Percentiles rank a stretch among this genome's conserved stretches.
These are phyloP conservation scores for Boletus albobrunnescens DNA, from an alignment of 1,284 basidiomycete genomes.

Conservation along the genomic window DNA sequence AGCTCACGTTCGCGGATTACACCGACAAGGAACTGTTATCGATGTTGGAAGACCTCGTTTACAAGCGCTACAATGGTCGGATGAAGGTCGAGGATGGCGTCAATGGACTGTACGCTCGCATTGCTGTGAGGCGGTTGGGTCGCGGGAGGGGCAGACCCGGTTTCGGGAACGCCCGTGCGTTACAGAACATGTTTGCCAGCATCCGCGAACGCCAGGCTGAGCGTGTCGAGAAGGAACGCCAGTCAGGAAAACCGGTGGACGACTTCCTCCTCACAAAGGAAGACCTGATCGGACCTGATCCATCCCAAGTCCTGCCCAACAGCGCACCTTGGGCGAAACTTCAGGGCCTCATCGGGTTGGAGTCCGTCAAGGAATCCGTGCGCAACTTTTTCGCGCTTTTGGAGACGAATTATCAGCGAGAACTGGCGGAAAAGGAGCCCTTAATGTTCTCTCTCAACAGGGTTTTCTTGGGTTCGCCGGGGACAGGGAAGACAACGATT, in stretches of 20 bases:
- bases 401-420: slow-evolving; percentile 53
- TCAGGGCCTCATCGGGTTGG: slow-evolving; percentile 50
- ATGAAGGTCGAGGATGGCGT: slow-evolving; percentile 57
- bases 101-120: slow-evolving; percentile 52
- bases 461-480: slow-evolving; percentile 60
- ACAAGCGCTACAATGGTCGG: slow-evolving; percentile 42
- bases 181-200: slow-evolving; percentile 45
- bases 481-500: slow-evolving; percentile 67
- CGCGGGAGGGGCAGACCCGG: slow-evolving; percentile 49
- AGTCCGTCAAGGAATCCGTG: slow-evolving; percentile 53
- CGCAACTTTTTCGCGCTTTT: slow-evolving; percentile 45
- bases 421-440: slow-evolving; percentile 52
- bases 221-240: slow-evolving; percentile 14
- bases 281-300: slow-evolving; percentile 56
- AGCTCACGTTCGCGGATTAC: slow-evolving; percentile 60
- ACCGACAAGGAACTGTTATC: slow-evolving; percentile 48
- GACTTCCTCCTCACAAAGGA: slow-evolving; percentile 20
- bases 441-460: slow-evolving; percentile 55
- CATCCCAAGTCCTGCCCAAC: slow-evolving; percentile 43
- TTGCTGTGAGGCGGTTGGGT: slow-evolving; percentile 50
- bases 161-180: slow-evolving; percentile 62
- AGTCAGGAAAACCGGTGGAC: slow-evolving; percentile 7
- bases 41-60: slow-evolving; percentile 49
- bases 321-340: slow-evolving; percentile 52
- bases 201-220: slow-evolving; percentile 44